Base-by-base conservation (phyloP, 1,284 basidiomycete species). In the Phylloboletellus chloephorus region DNA sequence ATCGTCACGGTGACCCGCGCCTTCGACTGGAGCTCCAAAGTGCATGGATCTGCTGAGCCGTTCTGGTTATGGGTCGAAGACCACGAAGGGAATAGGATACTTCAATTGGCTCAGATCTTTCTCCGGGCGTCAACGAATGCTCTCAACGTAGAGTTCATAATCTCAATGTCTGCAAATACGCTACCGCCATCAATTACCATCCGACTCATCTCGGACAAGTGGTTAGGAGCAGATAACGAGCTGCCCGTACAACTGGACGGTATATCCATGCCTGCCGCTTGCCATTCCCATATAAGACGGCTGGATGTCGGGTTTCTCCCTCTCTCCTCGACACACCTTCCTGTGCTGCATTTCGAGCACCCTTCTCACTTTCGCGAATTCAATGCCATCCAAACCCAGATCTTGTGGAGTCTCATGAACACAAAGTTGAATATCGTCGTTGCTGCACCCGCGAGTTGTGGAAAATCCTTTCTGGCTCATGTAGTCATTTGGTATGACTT, bases 31-130 rank as follows among this genome's bases (percentile, higher is more conserved):
- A 88, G 73, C 53, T 58, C 71, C 21, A 86, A 79, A 58, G 56
- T 84, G 4, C 93, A 96, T 51, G 88, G 87, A 1, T 70, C 68
- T 3, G 68, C 72, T 0, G 91, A 98, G 62, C 86, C 91, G 1
- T 97, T 98, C 67, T 96, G 92, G 80, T 66, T 98, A 35, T 98
- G 96, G 95, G 71, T 97, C 5, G 93, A 98, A 66, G 91, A 95
- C 55, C 74, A 85, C 23, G 75, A 87, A 31, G 86, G 82, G 7
- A 55, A 76, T 13, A 75, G 78, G 28, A 96, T 98, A 52, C 72
- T 95, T n/a, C 90, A 96, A 57, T 76, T 88, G 50, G 70, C 82
- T 1, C 81, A 83, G 53, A 65, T 93, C 22, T 58, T 82, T 17
- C 75, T 96, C 50, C 79, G 84, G 26, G 76, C 79, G 49, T 71